phyloP scores from a whole-genome alignment of 805 yeast species.

The Ogataea nitratoaversa region DNA sequence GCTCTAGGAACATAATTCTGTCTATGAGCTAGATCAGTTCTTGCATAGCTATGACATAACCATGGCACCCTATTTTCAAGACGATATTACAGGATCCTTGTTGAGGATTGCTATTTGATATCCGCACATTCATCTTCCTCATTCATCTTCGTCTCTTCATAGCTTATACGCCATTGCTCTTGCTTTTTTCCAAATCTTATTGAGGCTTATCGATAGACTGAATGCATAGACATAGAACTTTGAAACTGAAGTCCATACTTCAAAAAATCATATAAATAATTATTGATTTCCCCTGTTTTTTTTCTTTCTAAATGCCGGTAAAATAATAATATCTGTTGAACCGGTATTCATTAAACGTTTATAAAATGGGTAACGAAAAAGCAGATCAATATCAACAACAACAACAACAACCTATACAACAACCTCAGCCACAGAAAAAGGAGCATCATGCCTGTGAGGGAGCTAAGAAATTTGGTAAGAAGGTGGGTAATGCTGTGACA shows the following conservation, averaged over 20 bases:
- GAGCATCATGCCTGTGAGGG: conserved; percentile 30
- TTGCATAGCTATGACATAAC: neutral
- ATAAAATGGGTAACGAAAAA: conserved; percentile 17
- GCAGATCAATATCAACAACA: conserved; percentile 7
- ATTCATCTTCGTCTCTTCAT: no score
- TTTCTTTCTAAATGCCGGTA: no score
- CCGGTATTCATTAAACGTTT: no score
- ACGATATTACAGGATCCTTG: no score
- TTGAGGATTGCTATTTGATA: neutral
- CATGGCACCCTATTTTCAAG: no score
- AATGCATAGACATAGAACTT: no score
- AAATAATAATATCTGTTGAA: no score
- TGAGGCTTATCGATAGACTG: no score
- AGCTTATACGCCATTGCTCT: no score
- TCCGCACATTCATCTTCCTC: neutral
- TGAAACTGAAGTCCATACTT: no score
- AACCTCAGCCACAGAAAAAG: conserved; percentile 17
- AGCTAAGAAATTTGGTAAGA: conserved; percentile 66
- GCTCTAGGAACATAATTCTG: no score
- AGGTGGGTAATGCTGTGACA: conserved; percentile 87
- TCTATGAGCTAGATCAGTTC: neutral
- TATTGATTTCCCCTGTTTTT: neutral
- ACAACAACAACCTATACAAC: conserved; percentile 13
- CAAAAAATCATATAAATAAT: no score
- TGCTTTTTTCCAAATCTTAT: neutral